phyloP scores from a whole-genome alignment of 2,329 filamentous ascomycete species.

The Ophiostoma australiae region DNA sequence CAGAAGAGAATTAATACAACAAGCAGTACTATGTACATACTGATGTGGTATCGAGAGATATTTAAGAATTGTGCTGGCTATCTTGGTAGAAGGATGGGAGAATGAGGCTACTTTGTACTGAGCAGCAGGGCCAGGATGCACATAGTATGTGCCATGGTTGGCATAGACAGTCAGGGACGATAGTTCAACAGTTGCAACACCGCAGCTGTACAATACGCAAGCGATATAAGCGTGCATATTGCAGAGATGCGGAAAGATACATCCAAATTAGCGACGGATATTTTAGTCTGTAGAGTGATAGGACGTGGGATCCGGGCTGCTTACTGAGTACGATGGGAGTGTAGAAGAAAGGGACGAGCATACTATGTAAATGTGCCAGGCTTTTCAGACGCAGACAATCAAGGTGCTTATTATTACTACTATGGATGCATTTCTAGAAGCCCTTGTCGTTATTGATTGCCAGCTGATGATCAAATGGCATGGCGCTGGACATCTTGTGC shows the following conservation, averaged over 20 bases:
- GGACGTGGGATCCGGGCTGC: background rate
- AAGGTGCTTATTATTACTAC: too few species aligned
- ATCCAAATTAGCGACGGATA: background rate
- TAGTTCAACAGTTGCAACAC: background rate
- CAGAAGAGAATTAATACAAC: too few species aligned
- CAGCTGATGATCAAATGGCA: background rate
- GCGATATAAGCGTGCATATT: background rate
- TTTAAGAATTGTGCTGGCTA: background rate
- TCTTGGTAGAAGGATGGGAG: background rate
- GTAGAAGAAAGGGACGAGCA: background rate
- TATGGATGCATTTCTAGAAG: too few species aligned
- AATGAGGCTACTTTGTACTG: background rate
- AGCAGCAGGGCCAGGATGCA: background rate
- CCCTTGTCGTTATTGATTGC: too few species aligned
- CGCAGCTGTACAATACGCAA: too few species aligned
- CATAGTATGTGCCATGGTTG: background rate
- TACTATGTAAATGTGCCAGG: background rate
- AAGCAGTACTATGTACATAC: too few species aligned
- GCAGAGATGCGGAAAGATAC: background rate
- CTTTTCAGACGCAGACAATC: too few species aligned
- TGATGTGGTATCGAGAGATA: background rate
- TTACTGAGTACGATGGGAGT: background rate
- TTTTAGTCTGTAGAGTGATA: background rate
- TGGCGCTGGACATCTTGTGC: too few species aligned
- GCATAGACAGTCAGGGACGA: background rate